phyloP scores from a whole-genome alignment of 371 early-diverging fungal genomes.

The Encephalitozoon cuniculi region DNA sequence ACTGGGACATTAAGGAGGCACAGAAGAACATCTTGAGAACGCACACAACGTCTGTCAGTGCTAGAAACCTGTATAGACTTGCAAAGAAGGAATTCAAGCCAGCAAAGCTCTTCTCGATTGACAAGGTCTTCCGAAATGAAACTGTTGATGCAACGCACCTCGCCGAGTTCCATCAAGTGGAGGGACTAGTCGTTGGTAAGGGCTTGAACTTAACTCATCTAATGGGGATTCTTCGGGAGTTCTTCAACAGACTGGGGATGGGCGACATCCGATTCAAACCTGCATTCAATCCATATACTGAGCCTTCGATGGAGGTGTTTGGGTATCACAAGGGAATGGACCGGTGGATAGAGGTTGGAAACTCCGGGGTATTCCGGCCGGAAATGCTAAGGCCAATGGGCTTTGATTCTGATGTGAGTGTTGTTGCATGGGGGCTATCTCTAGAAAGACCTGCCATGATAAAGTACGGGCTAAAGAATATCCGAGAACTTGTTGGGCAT shows the following conservation, averaged over 20 bases:
- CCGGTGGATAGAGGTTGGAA: constrained; percentile 97
- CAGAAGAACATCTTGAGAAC: constrained; percentile 88
- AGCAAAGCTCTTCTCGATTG: constrained; percentile 95
- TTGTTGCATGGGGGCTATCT: constrained; percentile 96
- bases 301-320: constrained; percentile 98
- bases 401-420: constrained; percentile 82
- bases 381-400: constrained; percentile 96
- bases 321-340: constrained; percentile 85
- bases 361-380: constrained; percentile 98
- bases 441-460: constrained; percentile 99
- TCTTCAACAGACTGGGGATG: constrained; percentile 92
- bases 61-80: constrained; percentile 80
- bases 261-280: constrained; percentile 95
- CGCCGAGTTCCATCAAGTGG: constrained; percentile 99
- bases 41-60: constrained; percentile 91
- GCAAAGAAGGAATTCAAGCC: constrained; percentile 71
- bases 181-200: constrained; percentile 92
- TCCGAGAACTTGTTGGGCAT: constrained; percentile 93
- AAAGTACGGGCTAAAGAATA: constrained; percentile 88
- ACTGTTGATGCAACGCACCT: constrained; percentile 96
- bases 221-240: constrained; percentile 87
- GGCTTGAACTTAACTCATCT: constrained; percentile 85
- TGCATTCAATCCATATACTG: constrained; percentile 99
- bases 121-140: constrained; percentile 98
- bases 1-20: constrained; percentile 86